Percentiles rank a stretch among this genome's conserved stretches.
These are phyloP conservation scores for Xylaria longipes DNA, from an alignment of 495 filamentous ascomycete genomes.

Conservation along the genomic window DNA sequence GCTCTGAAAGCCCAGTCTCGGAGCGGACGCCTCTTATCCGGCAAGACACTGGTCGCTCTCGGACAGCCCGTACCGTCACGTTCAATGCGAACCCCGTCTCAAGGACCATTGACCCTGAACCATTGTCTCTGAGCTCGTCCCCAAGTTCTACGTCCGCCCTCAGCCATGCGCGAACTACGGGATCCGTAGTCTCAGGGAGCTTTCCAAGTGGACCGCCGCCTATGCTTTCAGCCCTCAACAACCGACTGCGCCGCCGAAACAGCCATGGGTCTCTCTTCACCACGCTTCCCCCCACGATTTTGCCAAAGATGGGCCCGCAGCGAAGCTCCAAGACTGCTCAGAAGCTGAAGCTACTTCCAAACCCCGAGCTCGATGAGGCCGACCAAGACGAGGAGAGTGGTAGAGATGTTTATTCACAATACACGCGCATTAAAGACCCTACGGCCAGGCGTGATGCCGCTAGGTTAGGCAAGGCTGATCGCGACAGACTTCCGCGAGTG, in stretches of 20 bases:
- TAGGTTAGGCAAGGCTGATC: conserved; percentile 88
- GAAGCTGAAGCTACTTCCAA: conserved; percentile 93
- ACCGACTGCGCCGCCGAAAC: conserved; percentile 83
- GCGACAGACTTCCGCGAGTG: conserved; percentile 84
- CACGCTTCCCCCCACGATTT: conserved; percentile 51
- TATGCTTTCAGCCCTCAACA: conserved; percentile 83
- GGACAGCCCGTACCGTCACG: conserved; percentile 52
- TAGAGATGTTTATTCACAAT: conserved; percentile 93
- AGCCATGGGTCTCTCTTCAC: conserved; percentile 71
- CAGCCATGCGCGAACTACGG: conserved; percentile 31
- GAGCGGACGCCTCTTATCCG: conserved; percentile 50
- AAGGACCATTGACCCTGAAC: conserved; percentile 57
- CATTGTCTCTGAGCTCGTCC: conserved; percentile 37
- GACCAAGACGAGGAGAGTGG: conserved; percentile 84
- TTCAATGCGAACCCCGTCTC: conserved; percentile 58
- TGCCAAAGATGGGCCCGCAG: conserved; percentile 90
- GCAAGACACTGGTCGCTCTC: conserved; percentile 43
- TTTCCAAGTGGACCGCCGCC: conserved; percentile 50
- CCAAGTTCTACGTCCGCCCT: conserved; percentile 28
- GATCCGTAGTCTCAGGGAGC: conserved; percentile 27
- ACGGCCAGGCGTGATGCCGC: conserved; percentile 93
- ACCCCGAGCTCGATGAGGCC: conserved; percentile 76
- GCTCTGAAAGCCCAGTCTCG: conserved; percentile 25
- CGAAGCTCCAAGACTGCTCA: conserved; percentile 93
- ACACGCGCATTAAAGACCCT: conserved; percentile 93